Evolutionary conservation across 116 monocot genomes (phyloP).

Genomic region (Papilionanthe hybrid): DNA sequence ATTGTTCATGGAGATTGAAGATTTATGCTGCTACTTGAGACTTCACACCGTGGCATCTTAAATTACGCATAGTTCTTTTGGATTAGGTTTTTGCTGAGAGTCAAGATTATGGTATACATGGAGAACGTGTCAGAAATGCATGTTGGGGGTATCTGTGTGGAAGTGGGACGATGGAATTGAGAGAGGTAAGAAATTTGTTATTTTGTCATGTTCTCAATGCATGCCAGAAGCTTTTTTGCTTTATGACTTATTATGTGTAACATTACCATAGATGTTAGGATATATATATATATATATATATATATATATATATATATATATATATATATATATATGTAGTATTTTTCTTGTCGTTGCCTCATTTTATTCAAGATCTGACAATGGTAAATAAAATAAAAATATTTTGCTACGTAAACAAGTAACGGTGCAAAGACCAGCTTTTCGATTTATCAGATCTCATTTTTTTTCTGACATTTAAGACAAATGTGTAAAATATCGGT

Average conservation of each 20-base stretch:
- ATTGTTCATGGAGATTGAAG: background rate
- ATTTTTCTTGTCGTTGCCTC: background rate
- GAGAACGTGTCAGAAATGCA: slow-evolving; percentile 94
- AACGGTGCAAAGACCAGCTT: too few relatives aligned
- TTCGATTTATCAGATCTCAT: background rate
- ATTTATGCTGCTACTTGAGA: background rate
- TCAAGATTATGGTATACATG: slow-evolving; percentile 97
- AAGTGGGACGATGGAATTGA: slow-evolving; percentile 85
- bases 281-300: too few relatives aligned
- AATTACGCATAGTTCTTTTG: slow-evolving; percentile 10
- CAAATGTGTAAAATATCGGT: background rate
- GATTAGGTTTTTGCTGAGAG: slow-evolving; percentile 89
- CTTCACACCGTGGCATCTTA: background rate
- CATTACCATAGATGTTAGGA: background rate
- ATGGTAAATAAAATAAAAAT: too few relatives aligned
- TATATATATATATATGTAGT: too few relatives aligned
- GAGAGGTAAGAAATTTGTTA: slow-evolving; percentile 51
- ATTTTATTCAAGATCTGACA: background rate
- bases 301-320: too few relatives aligned
- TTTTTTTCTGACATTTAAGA: background rate
- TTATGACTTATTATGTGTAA: background rate
- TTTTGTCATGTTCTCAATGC: background rate
- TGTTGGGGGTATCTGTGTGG: slow-evolving; percentile 99
- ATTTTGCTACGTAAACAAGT: too few relatives aligned
- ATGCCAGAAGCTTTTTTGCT: background rate